Percentiles rank a stretch among this genome's conserved stretches.
phyloP scores from a whole-genome alignment of 1,284 basidiomycete species.

The Naganishia albida region DNA sequence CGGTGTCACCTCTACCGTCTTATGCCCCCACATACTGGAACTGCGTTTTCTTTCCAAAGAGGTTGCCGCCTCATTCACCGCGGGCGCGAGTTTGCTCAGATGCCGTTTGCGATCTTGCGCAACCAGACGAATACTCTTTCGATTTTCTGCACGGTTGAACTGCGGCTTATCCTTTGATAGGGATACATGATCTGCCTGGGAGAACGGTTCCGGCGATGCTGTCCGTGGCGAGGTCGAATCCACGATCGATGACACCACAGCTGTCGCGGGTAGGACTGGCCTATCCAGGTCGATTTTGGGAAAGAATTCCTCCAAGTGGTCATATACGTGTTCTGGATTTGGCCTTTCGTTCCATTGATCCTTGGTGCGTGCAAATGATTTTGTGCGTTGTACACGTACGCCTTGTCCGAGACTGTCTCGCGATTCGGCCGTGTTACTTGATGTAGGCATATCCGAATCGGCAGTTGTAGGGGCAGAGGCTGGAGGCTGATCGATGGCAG shows the following conservation, averaged over 20 bases:
- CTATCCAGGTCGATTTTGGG: slow-evolving; percentile 94
- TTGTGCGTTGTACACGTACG: slow-evolving; percentile 42
- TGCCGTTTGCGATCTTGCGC: slow-evolving; percentile 62
- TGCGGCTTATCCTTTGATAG: slow-evolving; percentile 6
- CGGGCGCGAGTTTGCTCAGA: slow-evolving; percentile 58
- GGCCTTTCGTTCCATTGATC: slow-evolving; percentile 79
- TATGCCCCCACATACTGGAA: slow-evolving; percentile 95
- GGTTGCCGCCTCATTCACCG: slow-evolving; percentile 56
- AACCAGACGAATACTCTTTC: slow-evolving; percentile 80
- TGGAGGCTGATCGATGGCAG: neutral
- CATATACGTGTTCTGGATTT: slow-evolving; percentile 88
- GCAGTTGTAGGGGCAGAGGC: slow-evolving; percentile 15
- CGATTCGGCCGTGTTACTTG: slow-evolving; percentile 12
- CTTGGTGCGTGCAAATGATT: slow-evolving; percentile 46
- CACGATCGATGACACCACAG: slow-evolving; percentile 58
- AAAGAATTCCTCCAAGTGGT: slow-evolving; percentile 92
- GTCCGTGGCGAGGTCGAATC: slow-evolving; percentile 57
- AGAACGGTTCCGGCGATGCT: slow-evolving; percentile 41
- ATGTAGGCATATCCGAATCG: slow-evolving; percentile 20
- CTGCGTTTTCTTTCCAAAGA: slow-evolving; percentile 73
- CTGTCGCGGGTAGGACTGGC: slow-evolving; percentile 76
- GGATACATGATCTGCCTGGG: slow-evolving; percentile 38
- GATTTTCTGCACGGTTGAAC: slow-evolving; percentile 59
- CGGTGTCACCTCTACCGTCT: slow-evolving; percentile 87
- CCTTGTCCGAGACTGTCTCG: slow-evolving; percentile 40